Evolutionary conservation across 768 basidiomycete genomes (phyloP).

Genomic region (Phlegmacium glaucopus): DNA sequence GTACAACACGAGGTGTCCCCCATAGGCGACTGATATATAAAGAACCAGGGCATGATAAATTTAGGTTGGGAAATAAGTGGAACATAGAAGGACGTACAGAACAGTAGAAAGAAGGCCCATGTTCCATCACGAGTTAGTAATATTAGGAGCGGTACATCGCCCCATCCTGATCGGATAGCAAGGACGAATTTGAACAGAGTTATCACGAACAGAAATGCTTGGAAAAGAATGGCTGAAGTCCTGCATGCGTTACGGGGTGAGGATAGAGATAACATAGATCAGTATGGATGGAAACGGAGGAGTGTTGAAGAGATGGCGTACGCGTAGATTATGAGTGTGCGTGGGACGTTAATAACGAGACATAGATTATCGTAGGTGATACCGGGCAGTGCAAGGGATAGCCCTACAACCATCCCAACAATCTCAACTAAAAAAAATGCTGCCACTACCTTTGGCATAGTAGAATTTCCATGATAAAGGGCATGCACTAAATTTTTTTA

Average conservation of each 20-base stretch:
- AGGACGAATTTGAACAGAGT: constrained; percentile 33
- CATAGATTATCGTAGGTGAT: constrained; percentile 33
- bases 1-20: constrained; percentile 23
- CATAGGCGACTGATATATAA: constrained; percentile 26
- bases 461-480: constrained; percentile 33
- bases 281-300: background rate
- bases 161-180: constrained; percentile 35
- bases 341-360: constrained; percentile 23
- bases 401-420: constrained; percentile 25
- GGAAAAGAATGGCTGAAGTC: constrained; percentile 28
- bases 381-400: constrained; percentile 25
- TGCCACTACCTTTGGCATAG: constrained; percentile 23
- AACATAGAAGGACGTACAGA: constrained; percentile 24
- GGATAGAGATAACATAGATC: background rate
- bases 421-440: constrained; percentile 28
- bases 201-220: constrained; percentile 36
- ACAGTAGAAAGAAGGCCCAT: constrained; percentile 38
- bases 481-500: constrained; percentile 28
- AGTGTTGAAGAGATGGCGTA: constrained; percentile 9
- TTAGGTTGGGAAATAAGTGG: background rate
- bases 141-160: constrained; percentile 35
- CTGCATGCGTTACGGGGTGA: constrained; percentile 15
- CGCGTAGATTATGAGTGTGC: constrained; percentile 29
- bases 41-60: background rate
- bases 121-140: constrained; percentile 45